Conservation (phyloP, 106 monocot genomes). For the Posidonia australis region DNA sequence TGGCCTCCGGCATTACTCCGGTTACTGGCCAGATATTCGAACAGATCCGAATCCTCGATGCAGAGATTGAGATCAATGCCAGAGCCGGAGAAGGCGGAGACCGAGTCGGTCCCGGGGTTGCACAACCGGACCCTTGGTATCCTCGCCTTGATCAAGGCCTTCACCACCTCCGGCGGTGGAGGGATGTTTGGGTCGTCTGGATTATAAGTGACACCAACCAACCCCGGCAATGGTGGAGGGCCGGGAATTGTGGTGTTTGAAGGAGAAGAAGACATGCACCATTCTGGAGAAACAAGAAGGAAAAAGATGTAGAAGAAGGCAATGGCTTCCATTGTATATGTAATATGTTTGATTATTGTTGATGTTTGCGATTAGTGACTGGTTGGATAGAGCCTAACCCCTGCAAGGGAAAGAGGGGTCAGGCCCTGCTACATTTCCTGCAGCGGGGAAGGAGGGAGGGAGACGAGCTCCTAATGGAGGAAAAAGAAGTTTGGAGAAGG, state of each 20-base stretch:
- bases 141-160: neutral
- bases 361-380: too few species aligned
- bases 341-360: too few species aligned
- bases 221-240: neutral
- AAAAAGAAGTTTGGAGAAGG: too few species aligned
- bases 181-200: constrained; percentile 7
- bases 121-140: constrained; percentile 4
- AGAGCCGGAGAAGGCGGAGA: constrained; percentile 11
- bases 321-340: constrained; percentile 20
- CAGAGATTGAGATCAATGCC: constrained; percentile 12
- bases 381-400: too few species aligned
- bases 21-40: neutral
- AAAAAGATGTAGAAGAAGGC: neutral
- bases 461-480: too few species aligned
- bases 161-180: neutral
- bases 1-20: neutral
- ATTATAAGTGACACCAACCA: constrained; percentile 6
- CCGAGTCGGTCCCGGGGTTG: neutral
- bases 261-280: neutral
- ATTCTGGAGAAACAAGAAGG: too few species aligned
- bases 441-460: too few species aligned
- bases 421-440: too few species aligned
- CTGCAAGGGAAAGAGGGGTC: too few species aligned
- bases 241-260: too few species aligned
- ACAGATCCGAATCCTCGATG: neutral